These are phyloP conservation scores for Sugiyamaella sp. DNA, from an alignment of 1,139 yeast species.

Conservation along the genomic window DNA sequence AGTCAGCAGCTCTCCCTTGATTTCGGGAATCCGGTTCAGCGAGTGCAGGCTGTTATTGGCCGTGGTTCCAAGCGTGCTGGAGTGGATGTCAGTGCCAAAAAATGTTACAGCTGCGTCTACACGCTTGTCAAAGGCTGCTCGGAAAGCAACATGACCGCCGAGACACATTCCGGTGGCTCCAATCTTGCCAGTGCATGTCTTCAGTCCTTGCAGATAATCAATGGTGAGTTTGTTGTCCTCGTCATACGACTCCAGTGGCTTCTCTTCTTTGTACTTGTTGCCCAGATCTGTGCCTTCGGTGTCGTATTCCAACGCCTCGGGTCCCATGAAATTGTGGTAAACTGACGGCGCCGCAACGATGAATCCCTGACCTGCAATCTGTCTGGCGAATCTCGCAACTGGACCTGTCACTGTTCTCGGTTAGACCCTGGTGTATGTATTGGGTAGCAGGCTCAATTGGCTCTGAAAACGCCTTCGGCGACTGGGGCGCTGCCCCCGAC, in stretches of 20 bases:
- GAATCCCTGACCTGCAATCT: slow-evolving; percentile 78
- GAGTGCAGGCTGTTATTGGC: slow-evolving; percentile 58
- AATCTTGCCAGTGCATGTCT: slow-evolving; percentile 70
- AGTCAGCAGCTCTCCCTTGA: slow-evolving; percentile 55
- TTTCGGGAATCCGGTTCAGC: slow-evolving; percentile 52
- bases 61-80: slow-evolving; percentile 64
- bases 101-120: slow-evolving; percentile 72
- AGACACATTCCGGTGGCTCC: slow-evolving; percentile 90
- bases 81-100: slow-evolving; percentile 81
- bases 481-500: too few relatives aligned
- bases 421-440: too few relatives aligned
- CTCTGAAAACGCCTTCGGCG: too few relatives aligned
- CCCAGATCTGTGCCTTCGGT: slow-evolving; percentile 76
- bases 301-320: slow-evolving; percentile 71
- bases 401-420: slow-evolving; percentile 59
- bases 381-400: slow-evolving; percentile 74
- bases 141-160: slow-evolving; percentile 81
- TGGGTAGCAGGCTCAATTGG: too few relatives aligned
- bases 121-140: slow-evolving; percentile 68
- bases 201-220: slow-evolving; percentile 59
- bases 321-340: slow-evolving; percentile 69
- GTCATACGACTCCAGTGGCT: slow-evolving; percentile 72
- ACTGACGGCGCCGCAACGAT: slow-evolving; percentile 78
- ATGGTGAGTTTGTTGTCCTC: slow-evolving; percentile 70
- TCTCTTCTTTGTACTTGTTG: slow-evolving; percentile 64